These are phyloP conservation scores for Selaginella tamariscina DNA, from an alignment of 75 land plant species.

Conservation along the genomic window DNA sequence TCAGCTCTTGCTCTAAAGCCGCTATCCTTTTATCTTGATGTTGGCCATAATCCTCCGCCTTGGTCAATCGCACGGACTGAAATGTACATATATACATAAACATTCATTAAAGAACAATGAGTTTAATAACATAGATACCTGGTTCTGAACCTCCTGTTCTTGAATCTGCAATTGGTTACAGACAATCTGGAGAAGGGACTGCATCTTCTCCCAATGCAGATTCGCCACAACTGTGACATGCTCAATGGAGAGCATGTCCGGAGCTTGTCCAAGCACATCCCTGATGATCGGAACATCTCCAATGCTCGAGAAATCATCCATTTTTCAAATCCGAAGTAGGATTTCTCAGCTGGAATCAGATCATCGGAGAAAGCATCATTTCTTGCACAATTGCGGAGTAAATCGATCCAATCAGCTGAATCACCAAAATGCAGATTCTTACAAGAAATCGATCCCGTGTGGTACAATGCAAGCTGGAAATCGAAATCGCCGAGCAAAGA, in stretches of 20 bases:
- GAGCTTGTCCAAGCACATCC: background rate
- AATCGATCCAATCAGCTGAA: too few relatives aligned
- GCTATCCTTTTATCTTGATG: too few relatives aligned
- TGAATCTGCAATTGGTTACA: background rate
- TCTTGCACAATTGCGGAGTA: background rate
- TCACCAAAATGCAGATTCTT: too few relatives aligned
- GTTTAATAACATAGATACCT: background rate
- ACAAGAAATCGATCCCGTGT: too few relatives aligned
- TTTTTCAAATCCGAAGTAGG: background rate
- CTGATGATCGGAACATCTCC: background rate
- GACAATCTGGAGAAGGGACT: background rate
- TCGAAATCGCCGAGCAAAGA: background rate
- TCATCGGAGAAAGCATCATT: background rate
- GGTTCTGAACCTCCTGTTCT: background rate
- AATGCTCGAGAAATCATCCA: background rate
- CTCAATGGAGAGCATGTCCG: background rate
- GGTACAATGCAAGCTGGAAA: too few relatives aligned
- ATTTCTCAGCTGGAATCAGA: background rate
- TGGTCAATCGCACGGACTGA: background rate
- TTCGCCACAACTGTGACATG: background rate
- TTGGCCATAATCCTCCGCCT: background rate
- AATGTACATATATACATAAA: background rate
- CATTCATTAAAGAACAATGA: background rate
- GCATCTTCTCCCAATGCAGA: background rate
- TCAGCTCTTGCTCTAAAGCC: background rate